Evolutionary conservation across 495 filamentous ascomycete genomes (phyloP), one percentile per base, ranked within the genome.

Genomic region (Xanthoparmelia taractica): DNA sequence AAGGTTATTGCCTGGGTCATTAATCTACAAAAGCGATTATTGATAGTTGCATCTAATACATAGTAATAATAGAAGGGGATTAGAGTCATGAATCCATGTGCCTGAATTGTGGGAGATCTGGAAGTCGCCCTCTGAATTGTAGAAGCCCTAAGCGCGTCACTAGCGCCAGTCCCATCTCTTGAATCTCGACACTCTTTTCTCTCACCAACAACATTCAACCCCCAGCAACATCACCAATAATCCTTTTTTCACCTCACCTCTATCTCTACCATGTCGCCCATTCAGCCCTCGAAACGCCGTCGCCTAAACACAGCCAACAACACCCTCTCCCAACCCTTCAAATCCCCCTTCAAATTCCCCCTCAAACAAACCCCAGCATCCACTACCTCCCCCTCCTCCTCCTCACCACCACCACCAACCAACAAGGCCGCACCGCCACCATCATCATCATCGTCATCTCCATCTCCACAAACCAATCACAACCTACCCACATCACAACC

Each of bases 261-360:
- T 13, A 36, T 36, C 12, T 20, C 60, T 8, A 33, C 17, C 54
- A 66, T 66, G 27, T 55, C 66, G 20, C 60, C 61, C 23, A 43
- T 60, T 15, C 67, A 67, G 13, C 50, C 68, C 18, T 59, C 66
- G 58, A 88, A 89, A 72, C 80, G 82, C 13, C 82, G 85, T 59
- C 81, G 84, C 63, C 71, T 85, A 43, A 74, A 82, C 50, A 67
- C 75, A 37, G 77, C 79, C 36, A 65, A 78, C 27, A 71, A 76
- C 10, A 75, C 80, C 4, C 79, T 90, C 8, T 77, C 78, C 56
- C 84, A 84, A 65, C 87, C 87, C 7, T 90, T 90, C 79, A 85
- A 84, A 70, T 87, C 86, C 7, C 86, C 86, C 11, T 74, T 88
- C 52, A 80, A 73, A 48, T 57, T 27, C 17, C 66, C 66, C n/a